These are phyloP conservation scores for Verticillium zaregamsianum DNA, from an alignment of 2,329 filamentous ascomycete genomes.

Conservation along the genomic window DNA sequence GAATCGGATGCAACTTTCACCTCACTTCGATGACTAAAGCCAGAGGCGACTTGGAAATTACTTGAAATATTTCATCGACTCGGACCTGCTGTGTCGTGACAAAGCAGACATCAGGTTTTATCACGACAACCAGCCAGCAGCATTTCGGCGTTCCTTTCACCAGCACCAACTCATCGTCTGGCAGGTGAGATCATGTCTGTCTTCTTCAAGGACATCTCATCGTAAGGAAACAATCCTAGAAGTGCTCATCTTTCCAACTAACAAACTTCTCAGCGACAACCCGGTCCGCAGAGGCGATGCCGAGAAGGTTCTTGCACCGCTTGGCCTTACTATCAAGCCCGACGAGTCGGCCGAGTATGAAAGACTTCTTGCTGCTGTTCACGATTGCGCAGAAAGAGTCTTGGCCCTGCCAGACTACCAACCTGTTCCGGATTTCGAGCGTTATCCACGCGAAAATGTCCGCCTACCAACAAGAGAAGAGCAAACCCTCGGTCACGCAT, in stretches of 20 bases:
- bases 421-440: conserved; percentile 31
- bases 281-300: conserved; percentile 36
- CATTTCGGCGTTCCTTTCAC: too few relatives aligned
- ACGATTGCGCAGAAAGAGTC: conserved; percentile 44
- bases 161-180: not conserved
- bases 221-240: conserved; percentile 16
- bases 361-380: conserved; percentile 43
- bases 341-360: conserved; percentile 39
- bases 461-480: conserved; percentile 32
- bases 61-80: not conserved
- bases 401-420: conserved; percentile 42
- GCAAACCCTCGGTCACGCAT: conserved; percentile 43
- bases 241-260: not conserved
- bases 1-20: not conserved
- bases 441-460: conserved; percentile 40
- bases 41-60: not conserved
- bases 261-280: conserved; percentile 23
- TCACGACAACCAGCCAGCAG: not conserved
- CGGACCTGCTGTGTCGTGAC: not conserved
- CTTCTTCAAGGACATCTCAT: conserved; percentile 32
- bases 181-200: conserved; percentile 24
- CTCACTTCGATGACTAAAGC: not conserved
- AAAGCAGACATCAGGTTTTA: not conserved
- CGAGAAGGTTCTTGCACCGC: conserved; percentile 25
- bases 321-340: conserved; percentile 30